Evolutionary conservation across 2,329 filamentous ascomycete species (phyloP), one percentile per base, ranked within the genome.

Genomic region (Mariannaea elegans): DNA sequence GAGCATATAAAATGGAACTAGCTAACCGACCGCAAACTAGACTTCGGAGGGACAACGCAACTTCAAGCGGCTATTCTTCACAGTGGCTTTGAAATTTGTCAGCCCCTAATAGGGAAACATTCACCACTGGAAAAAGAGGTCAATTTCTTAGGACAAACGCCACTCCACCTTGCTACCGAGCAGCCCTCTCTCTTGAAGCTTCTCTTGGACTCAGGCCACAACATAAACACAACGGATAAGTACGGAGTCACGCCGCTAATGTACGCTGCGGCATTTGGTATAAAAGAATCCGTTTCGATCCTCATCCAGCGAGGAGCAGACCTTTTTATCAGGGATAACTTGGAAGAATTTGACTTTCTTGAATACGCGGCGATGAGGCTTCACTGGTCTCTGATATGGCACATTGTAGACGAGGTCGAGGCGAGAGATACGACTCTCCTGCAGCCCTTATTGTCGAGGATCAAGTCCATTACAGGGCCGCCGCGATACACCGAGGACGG

Each of bases 111-210:
- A 1, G 7, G 38, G 13, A 51, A 38, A 8, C 0, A 5, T 1
- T 1, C 0, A 0, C 36, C 49, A 0, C 18, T 63, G 2, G 44
- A 47, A 1, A 12, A 13, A 0, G 23, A 46, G 2, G 36, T 56
- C 2, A 56, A 63, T 3, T 53, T 59, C 4, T 13, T 56, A 0
- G 59, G 59, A 1, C 61, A 62, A 23, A 36, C 61, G 0, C 8
- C 54, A 4, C 54, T 62, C 34, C 59, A 62, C 2, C 2, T 63
- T 3, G 19, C 34, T 0, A 16, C 59, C 1, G 12, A 0, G 4
- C 24, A 42, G 7, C 36, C 24, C 2, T 14, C n/a, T 4, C 24
- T 23, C 29, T 6, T 52, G 7, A 21, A 3, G 2, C 10, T 23
- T 24, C 49, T 52, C n/a, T 16, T 52, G 29, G 38, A 27, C 29